Evolutionary conservation across 371 early-diverging fungal genomes (phyloP), one percentile per base, ranked within the genome.

Genomic region (Haplosporangium sp.): DNA sequence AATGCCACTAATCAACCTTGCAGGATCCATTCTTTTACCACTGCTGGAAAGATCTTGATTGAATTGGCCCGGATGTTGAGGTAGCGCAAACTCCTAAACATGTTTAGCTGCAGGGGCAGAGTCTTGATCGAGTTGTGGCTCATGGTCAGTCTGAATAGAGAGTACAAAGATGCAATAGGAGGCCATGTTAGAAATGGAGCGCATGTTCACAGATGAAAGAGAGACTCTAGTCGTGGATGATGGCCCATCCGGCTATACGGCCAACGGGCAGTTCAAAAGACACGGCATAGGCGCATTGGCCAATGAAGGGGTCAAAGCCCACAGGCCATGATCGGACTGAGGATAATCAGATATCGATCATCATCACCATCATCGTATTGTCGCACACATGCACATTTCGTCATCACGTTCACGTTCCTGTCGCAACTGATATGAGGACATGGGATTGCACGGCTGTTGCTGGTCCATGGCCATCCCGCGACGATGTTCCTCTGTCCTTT

Each of bases 1-100:
- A 5, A 47, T n/a, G 29, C 29, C 4, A 29, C 4, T 29, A 4
- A 29, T 29, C 29, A 29, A 29, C n/a, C 58, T 8, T 10, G 52
- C 6, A 20, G 4, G 29, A 29, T 29, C 29, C 29, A 29, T 29
- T 29, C 4, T 38, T 67, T 42, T 77, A 77, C 77, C 77, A 77
- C 77, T 16, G 67, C 61, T 20, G 77, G 77, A 45, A 77, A 77
- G 18, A 68, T 67, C 56, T 45, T 66, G 45, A 77, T 77, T 16
- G 72, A 77, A 56, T 77, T 77, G 72, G 77, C 68, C 12, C 77
- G 67, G 50, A 77, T 71, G 51, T 77, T 77, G 68, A 77, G 77
- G 46, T 77, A 77, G 23, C 77, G 72, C 23, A 77, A 61, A 36
- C 77, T 67, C 50, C 59, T 77, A 45, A 77, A 77, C 68, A 71